Percentiles rank a stretch among this genome's conserved stretches.
Conservation (phyloP, 2,329 filamentous ascomycete genomes). For the Aspergillus fischeri region DNA sequence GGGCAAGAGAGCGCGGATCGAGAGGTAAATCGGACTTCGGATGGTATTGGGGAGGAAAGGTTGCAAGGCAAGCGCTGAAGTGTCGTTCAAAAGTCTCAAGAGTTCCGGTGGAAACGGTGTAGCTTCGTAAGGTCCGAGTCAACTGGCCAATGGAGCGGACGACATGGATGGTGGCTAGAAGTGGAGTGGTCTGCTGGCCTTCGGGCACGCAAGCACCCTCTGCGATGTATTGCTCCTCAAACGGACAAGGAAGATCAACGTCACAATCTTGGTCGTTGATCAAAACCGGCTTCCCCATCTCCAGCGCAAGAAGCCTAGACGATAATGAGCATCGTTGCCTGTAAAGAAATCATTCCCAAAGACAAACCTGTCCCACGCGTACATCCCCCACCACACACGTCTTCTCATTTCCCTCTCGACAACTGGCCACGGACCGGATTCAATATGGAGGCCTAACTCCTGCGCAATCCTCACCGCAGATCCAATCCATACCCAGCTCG, state of each 20-base stretch:
- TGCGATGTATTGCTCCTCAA: conserved; percentile 67
- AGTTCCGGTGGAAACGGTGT: conserved; percentile 61
- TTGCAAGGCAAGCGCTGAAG: conserved; percentile 68
- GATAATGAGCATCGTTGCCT: not conserved
- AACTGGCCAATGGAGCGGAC: conserved; percentile 73
- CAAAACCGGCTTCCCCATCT: conserved; percentile 72
- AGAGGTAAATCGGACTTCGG: conserved; percentile 63
- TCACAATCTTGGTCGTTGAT: conserved; percentile 90
- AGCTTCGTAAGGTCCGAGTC: conserved; percentile 64
- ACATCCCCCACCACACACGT: conserved; percentile 90
- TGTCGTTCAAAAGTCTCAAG: conserved; percentile 77
- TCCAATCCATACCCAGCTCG: conserved; percentile 82
- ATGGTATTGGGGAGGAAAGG: conserved; percentile 72
- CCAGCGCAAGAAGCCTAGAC: conserved; percentile 65
- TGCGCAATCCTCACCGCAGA: conserved; percentile 75
- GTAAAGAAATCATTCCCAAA: not conserved
- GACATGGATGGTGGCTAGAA: conserved; percentile 77
- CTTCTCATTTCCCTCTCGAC: conserved; percentile 82
- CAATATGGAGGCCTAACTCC: conserved; percentile 74
- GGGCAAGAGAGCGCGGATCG: conserved; percentile 69
- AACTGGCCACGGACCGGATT: conserved; percentile 67
- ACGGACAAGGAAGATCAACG: conserved; percentile 69
- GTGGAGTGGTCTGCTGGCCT: conserved; percentile 60
- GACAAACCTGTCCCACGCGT: conserved; percentile 74
- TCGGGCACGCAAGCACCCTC: conserved; percentile 43